Evolutionary conservation across 495 filamentous ascomycete genomes (phyloP), one percentile per base, ranked within the genome.

Genomic region (Letharia columbiana): DNA sequence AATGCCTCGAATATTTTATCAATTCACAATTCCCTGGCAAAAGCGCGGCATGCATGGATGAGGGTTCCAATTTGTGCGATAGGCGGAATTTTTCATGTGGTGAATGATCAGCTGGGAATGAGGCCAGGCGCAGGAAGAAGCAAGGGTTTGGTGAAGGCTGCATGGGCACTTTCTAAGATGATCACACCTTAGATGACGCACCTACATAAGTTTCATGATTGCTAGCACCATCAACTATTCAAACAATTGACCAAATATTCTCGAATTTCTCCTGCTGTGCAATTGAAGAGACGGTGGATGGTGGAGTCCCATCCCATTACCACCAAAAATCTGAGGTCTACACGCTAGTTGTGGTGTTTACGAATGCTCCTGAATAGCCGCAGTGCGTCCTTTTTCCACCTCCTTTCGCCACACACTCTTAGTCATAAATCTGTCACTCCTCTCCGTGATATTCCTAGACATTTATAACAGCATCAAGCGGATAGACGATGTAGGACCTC

Each of bases 191-290:
- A 54, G 58, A 66, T 49, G 64, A 62, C 18, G 64, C 59, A 60
- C 58, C 37, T 42, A 61, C 58, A 66, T 52, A 61, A 66, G 60
- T 66, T 69, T 60, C 64, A 59, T 62, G 64, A 59, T 67, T 62
- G 67, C 63, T 60, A 61, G 58, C 31, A 62, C 28, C 44, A 49
- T 66, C 58, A 66, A 50, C n/a, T 61, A 45, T 65, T 50, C n/a
- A 45, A 42, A 65, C 23, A 47, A 62, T 18, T 54, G 50, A 68
- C 45, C n/a, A 31, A 40, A 60, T 15, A 41, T 40, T 52, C 13
- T 35, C 45, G 49, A 17, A 49, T n/a, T 50, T n/a, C 40, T 28
- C 10, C 35, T 54, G 23, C 41, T 6, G 20, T 60, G 33, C 44
- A 49, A 3, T 39, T 13, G 23, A 28, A 28, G 23, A 28, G 23